phyloP scores from a whole-genome alignment of 2,329 filamentous ascomycete genomes.

The Exophiala xenobiotica region DNA sequence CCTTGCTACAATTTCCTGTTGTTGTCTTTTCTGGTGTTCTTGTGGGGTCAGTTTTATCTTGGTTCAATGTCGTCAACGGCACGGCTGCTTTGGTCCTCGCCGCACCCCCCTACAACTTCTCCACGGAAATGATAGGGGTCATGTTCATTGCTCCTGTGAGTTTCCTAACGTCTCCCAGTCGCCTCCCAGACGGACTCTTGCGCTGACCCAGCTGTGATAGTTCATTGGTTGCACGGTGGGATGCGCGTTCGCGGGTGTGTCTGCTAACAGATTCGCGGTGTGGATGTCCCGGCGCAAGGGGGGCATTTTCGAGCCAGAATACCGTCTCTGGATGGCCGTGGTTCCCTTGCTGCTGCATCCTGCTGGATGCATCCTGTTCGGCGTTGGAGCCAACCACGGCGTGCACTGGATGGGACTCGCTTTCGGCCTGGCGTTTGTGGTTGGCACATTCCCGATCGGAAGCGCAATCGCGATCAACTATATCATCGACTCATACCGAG shows the following conservation, averaged over 20 bases:
- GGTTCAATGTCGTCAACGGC: conserved; percentile 44
- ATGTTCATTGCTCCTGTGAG: conserved; percentile 36
- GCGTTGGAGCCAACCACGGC: conserved; percentile 44
- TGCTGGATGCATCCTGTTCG: conserved; percentile 39
- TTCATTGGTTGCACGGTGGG: conserved; percentile 36
- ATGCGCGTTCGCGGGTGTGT: conserved; percentile 40
- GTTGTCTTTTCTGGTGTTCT: conserved; percentile 39
- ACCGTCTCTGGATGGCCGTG: conserved; percentile 42
- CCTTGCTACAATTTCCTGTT: conserved; percentile 30
- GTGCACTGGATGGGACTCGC: conserved; percentile 45
- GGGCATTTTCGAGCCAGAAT: conserved; percentile 44
- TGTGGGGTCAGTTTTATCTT: conserved; percentile 40
- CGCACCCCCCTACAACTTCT: conserved; percentile 39
- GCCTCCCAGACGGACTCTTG: conserved; percentile 21
- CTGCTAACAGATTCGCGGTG: conserved; percentile 42
- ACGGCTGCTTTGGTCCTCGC: conserved; percentile 41
- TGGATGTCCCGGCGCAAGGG: conserved; percentile 41
- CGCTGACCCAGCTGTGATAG: background rate
- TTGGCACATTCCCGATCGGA: conserved; percentile 40
- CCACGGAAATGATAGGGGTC: conserved; percentile 6
- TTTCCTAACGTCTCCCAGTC: conserved; percentile 41
- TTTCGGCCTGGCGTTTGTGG: conserved; percentile 45
- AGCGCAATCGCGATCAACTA: conserved; percentile 43
- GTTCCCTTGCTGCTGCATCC: conserved; percentile 39
- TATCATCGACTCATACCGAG: conserved; percentile 42